phyloP scores from a whole-genome alignment of 2,329 filamentous ascomycete species.

The Hypoxylon sp. region DNA sequence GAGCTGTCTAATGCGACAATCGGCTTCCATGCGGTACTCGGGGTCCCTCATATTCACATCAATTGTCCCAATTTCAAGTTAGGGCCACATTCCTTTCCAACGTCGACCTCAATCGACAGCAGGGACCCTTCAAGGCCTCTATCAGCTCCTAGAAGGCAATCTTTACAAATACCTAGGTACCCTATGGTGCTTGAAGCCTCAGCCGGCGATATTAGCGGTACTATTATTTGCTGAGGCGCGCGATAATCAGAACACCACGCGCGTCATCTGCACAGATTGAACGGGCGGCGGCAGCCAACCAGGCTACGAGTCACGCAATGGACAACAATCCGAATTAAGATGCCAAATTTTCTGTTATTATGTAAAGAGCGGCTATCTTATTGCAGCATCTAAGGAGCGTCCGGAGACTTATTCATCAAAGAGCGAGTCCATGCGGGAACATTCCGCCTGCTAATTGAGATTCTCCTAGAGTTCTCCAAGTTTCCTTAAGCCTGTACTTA shows the following conservation, averaged over 20 bases:
- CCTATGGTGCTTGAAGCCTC: background rate
- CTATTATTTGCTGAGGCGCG: background rate
- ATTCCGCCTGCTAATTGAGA: background rate
- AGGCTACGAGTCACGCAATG: background rate
- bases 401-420: constrained; percentile 15
- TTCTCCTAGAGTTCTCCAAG: background rate
- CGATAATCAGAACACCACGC: background rate
- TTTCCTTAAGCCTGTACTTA: background rate
- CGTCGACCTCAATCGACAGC: too few species aligned
- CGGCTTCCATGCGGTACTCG: too few species aligned
- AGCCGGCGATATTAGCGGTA: background rate
- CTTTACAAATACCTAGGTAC: too few species aligned
- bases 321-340: background rate
- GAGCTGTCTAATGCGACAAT: too few species aligned
- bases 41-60: too few species aligned
- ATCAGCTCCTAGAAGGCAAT: too few species aligned
- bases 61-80: too few species aligned
- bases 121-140: too few species aligned
- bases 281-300: background rate
- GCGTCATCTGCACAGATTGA: background rate
- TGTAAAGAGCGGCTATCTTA: constrained; percentile 14
- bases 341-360: constrained; percentile 18
- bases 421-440: constrained; percentile 20
- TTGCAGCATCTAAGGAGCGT: constrained; percentile 27
- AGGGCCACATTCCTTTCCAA: too few species aligned